Percentiles rank a stretch among this genome's conserved stretches.
Conservation (phyloP, 2,329 filamentous ascomycete genomes). For the Stagonosporopsis chrysanthemi region DNA sequence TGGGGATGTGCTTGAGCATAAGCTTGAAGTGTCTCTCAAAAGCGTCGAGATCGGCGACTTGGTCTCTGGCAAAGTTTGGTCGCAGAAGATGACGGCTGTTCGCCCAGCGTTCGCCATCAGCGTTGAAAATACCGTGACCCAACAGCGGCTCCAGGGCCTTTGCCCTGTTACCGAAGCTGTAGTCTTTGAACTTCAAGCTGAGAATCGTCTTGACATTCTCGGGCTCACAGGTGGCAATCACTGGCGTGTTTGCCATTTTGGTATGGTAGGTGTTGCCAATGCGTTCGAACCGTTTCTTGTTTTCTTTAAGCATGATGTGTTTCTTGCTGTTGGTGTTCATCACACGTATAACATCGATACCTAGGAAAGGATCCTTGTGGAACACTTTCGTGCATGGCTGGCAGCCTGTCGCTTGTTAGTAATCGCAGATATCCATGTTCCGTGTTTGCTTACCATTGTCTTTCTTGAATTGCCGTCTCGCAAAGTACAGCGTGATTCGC, state of each 20-base stretch:
- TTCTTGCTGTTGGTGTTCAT: constrained; percentile 50
- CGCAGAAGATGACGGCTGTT: constrained; percentile 58
- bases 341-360: constrained; percentile 57
- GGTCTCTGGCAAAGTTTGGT: constrained; percentile 61
- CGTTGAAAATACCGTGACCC: constrained; percentile 57
- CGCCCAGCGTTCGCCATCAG: constrained; percentile 53
- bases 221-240: constrained; percentile 55
- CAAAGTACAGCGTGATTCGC: constrained; percentile 44
- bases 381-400: constrained; percentile 55
- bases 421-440: not conserved
- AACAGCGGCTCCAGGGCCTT: constrained; percentile 51
- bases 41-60: constrained; percentile 62
- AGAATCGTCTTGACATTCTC: constrained; percentile 59
- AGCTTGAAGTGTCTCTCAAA: constrained; percentile 68
- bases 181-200: constrained; percentile 57
- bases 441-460: constrained; percentile 43
- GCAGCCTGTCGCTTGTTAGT: constrained; percentile 47
- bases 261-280: constrained; percentile 53
- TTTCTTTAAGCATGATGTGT: constrained; percentile 29
- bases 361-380: constrained; percentile 64
- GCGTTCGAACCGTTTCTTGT: constrained; percentile 35
- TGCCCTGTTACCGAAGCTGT: constrained; percentile 49
- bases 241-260: constrained; percentile 38
- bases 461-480: constrained; percentile 48
- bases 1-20: constrained; percentile 67